These are phyloP conservation scores for Hypoxylon intermedium DNA, from an alignment of 495 filamentous ascomycete genomes.

Conservation along the genomic window DNA sequence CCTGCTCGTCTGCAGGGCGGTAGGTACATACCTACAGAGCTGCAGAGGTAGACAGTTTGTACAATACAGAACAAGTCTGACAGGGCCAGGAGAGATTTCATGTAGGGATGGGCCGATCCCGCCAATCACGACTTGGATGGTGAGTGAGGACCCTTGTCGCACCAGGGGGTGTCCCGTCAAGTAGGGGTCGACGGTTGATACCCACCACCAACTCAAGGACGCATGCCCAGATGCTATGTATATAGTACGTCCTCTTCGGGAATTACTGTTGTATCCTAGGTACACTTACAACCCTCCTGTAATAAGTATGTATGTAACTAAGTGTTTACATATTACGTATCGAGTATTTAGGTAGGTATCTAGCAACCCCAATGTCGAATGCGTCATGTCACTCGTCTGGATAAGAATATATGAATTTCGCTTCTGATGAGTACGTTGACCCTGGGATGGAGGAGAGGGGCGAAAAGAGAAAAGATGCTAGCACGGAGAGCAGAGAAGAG, in stretches of 20 bases:
- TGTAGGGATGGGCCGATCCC: slow-evolving; percentile 28
- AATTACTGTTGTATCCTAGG: slow-evolving; percentile 12
- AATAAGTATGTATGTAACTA: not conserved
- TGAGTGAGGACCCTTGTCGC: slow-evolving; percentile 26
- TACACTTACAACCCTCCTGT: slow-evolving; percentile 9
- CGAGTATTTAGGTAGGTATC: no score
- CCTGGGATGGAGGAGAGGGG: not conserved
- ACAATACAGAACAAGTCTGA: slow-evolving; percentile 20
- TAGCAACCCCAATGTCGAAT: not conserved
- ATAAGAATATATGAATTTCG: not conserved
- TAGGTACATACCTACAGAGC: slow-evolving; percentile 14
- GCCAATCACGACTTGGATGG: slow-evolving; percentile 25
- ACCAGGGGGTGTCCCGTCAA: slow-evolving; percentile 26
- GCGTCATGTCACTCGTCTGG: not conserved
- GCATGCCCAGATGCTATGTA: slow-evolving; percentile 27
- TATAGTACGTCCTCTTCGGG: slow-evolving; percentile 27
- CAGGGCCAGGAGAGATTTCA: slow-evolving; percentile 28
- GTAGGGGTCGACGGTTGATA: slow-evolving; percentile 21
- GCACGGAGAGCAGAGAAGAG: not conserved
- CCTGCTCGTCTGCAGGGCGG: slow-evolving; percentile 5
- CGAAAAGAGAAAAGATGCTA: not conserved
- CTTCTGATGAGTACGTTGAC: not conserved
- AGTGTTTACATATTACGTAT: no score
- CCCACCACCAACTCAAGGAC: slow-evolving; percentile 26
- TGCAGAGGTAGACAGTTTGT: no score